A percentile compares a stretch with the other conserved stretches of the same genome.
Conservation (phyloP, 2,329 filamentous ascomycete genomes). For the Exserohilum turcica region DNA sequence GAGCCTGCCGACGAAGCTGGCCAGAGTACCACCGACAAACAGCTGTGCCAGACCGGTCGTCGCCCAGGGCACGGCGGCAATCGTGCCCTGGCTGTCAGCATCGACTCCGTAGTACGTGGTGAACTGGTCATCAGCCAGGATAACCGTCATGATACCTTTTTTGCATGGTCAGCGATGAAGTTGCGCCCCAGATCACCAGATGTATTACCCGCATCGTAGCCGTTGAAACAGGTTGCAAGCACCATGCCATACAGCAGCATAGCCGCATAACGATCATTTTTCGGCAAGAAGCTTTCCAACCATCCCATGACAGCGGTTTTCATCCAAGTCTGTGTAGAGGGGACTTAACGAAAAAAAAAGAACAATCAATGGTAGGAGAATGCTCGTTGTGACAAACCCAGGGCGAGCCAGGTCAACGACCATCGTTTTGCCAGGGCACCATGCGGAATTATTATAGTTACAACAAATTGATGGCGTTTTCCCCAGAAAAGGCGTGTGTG, state of each 20-base stretch:
- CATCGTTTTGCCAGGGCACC: background rate
- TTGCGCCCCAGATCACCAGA: background rate
- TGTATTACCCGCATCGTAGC: constrained; percentile 11
- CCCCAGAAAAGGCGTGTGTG: too few relatives aligned
- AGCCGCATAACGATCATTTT: constrained; percentile 11
- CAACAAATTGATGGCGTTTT: too few relatives aligned
- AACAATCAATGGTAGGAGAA: too few relatives aligned
- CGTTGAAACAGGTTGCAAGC: constrained; percentile 13
- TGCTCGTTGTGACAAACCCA: too few relatives aligned
- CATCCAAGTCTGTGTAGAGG: background rate
- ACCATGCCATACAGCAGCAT: constrained; percentile 13
- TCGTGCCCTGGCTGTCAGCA: constrained; percentile 2
- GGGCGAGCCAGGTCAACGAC: background rate
- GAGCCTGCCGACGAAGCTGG: background rate
- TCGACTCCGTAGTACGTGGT: constrained; percentile 10
- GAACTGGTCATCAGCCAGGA: constrained; percentile 7
- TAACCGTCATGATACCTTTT: constrained; percentile 14
- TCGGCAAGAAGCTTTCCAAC: constrained; percentile 8
- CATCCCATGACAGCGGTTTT: background rate
- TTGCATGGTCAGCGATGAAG: background rate
- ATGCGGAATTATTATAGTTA: background rate
- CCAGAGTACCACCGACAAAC: constrained; percentile 6
- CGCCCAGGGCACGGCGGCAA: constrained; percentile 5
- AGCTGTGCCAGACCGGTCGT: constrained; percentile 10
- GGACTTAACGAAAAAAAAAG: too few relatives aligned